Base-by-base conservation (phyloP, 176 grass and related monocot species). In the Eleusine indica region DNA sequence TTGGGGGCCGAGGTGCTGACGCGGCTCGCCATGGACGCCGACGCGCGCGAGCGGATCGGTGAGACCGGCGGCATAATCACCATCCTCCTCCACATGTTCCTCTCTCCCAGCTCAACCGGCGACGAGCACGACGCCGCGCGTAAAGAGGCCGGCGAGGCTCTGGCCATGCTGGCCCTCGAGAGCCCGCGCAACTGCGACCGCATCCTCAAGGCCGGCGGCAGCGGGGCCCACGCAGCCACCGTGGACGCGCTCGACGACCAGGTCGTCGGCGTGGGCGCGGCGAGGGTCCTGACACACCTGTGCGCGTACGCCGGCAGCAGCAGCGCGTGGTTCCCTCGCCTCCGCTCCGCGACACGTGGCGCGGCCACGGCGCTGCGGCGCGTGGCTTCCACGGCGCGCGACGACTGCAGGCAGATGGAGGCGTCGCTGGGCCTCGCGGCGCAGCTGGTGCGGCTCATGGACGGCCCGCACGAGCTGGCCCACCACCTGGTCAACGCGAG, bases 91-190 rank as follows among this genome's bases (percentile, higher is more conserved):
- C 77, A 81, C 57, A 86, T 92, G 66, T 92, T 97, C 83, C 71
- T 97, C 21, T 56, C 22, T 10, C 11, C 44, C 0, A 48, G 80
- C 4, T 6, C 58, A 73, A 80, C 64, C n/a, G 18, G 75, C 5
- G 77, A 89, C 44, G 44, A 47, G 44, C 44, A 12, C 14, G 73
- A 42, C 18, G 74, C 67, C 13, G 48, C 89, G 30, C 74, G 82
- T n/a, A 56, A 78, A 3, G 92, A 97, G 75, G 92, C 89, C 61
- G 89, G 92, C 17, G 90, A 98, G 90, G 88, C 95, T 19, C 74
- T 98, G 35, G 78, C 92, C 30, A 93, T 98, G 88, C 90, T 98
- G 16, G 88, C 89, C 3, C 64, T 94, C 28, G 89, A 98, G 21
- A 94, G 80, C 84, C 69, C 53, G 70, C 73, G 25, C 80, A 98